Evolutionary conservation across 768 basidiomycete genomes (phyloP), one percentile per base, ranked within the genome.

Genomic region (Dioszegia crocea): DNA sequence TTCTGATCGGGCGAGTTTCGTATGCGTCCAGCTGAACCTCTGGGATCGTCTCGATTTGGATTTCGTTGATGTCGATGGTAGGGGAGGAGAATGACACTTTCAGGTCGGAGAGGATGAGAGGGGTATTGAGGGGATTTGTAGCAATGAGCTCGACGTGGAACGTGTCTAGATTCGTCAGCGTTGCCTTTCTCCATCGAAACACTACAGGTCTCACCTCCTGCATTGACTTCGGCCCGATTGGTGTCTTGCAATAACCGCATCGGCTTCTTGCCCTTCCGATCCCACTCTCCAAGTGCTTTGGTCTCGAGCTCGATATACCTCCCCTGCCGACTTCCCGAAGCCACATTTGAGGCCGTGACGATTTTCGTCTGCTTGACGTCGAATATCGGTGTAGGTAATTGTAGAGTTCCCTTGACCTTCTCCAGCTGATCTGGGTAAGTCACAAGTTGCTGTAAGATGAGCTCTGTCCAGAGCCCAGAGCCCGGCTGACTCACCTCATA

Each of bases 321-420:
- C 21, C 51, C 61, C 12, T 56, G 39, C 16, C 67, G 58, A 19
- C 60, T 61, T 74, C 68, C 56, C 81, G 81, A 26, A 78, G 83
- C 40, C 79, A 74, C 1, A 76, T 68, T 83, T 11, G 82, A 80
- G 12, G 82, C 78, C 45, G 88, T 80, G 19, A 86, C 80, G 4
- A 89, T 64, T 17, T 80, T 79, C 17, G 86, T 87, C 53, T 82
- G 80, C 49, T 80, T 79, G 17, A 81, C 78, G 48, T 83, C 78
- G 71, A 85, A 88, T 57, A 96, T 82, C 0, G 80, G 81, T 48
- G 89, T 79, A 0, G 90, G 88, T 17, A 91, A 76, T 36, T 80
- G 79, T 40, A 90, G 74, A 47, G 83, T 81, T 2, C 77, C 66
- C 29, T 80, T 67, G 26, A 65, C 52, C 29, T 78, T 64, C 19